Base-by-base conservation (phyloP, 345 rosid genomes). In the Microcos paniculata region DNA sequence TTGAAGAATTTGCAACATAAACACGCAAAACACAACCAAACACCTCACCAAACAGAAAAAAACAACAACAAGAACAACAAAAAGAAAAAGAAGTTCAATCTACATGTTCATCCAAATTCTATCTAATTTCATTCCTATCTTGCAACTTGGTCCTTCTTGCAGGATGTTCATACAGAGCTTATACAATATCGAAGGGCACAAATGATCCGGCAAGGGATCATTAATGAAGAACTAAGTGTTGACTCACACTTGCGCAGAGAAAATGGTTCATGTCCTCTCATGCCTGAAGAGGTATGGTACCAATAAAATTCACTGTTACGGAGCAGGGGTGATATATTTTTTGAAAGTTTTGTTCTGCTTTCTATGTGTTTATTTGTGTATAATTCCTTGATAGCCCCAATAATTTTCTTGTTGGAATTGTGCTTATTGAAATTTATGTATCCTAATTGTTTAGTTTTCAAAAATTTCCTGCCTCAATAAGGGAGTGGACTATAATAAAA, bases 141-240 rank as follows among this genome's bases (percentile, higher is more conserved):
- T 80, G 57, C 46, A 2, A 72, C 73, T 81, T 77, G 62, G 63
- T 71, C 79, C 67, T 76, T 69, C 53, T 52, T 84, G 48, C 68
- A 96, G 99, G 99, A 96, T 82, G 79, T 96, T 82, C 99, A 94
- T 84, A 82, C 96, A 80, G 98, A 96, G 79, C 98, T 96, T 80
- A 90, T 96, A 64, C 98, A 96, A 72, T 88, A 89, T 77, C 91
- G 89, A 70, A 90, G 99, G 86, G 90, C 88, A 33, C 93, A 90
- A 79, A 80, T 96, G 97, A 94, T 96, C 82, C 91, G 83, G 87
- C 91, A 87, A 80, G 97, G 87, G 77, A 77, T 94, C 74, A 68
- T 94, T 80, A 82, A 79, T 42, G 97, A 89, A 71, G 83, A 87
- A 71, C 81, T 90, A 62, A 82, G 70, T 33, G 82, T 91, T 9